phyloP scores from a whole-genome alignment of 495 filamentous ascomycete species.

The Penicillium cosmopolitanum region DNA sequence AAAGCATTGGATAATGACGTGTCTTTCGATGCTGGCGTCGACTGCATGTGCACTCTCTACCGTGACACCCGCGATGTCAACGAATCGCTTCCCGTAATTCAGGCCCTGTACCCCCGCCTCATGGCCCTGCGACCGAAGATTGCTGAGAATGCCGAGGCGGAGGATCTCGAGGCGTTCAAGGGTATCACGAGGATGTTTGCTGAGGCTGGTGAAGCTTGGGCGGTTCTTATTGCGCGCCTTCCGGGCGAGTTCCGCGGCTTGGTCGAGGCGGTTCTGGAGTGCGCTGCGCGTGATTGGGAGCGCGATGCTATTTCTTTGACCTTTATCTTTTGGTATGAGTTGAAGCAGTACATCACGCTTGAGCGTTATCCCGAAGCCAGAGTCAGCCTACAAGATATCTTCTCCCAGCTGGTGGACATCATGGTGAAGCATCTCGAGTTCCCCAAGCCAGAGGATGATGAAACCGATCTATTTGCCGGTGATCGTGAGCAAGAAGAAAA shows the following conservation, averaged over 20 bases:
- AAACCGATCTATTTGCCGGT: conserved; percentile 88
- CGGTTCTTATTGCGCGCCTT: conserved; percentile 81
- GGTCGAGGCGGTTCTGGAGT: conserved; percentile 89
- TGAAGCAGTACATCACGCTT: conserved; percentile 92
- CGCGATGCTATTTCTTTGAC: conserved; percentile 88
- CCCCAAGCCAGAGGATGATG: conserved; percentile 75
- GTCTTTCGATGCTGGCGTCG: conserved; percentile 88
- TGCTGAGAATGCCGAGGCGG: conserved; percentile 68
- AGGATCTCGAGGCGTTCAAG: conserved; percentile 86
- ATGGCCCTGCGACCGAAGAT: conserved; percentile 82
- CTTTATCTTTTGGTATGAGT: conserved; percentile 97
- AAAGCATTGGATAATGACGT: conserved; percentile 71
- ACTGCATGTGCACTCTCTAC: conserved; percentile 89
- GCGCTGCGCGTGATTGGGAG: conserved; percentile 82
- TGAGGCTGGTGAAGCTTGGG: conserved; percentile 94
- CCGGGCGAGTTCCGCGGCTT: conserved; percentile 81
- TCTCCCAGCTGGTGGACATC: conserved; percentile 85
- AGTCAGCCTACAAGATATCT: conserved; percentile 73
- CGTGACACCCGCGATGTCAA: conserved; percentile 88
- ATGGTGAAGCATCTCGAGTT: conserved; percentile 92
- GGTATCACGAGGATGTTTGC: conserved; percentile 87
- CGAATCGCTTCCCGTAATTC: conserved; percentile 80
- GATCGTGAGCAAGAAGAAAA: conserved; percentile 96
- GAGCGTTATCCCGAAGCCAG: conserved; percentile 87
- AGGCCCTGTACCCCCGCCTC: conserved; percentile 81